Evolutionary conservation across 2,329 filamentous ascomycete species (phyloP).

Genomic region (Allantophomopsis cytisporea): DNA sequence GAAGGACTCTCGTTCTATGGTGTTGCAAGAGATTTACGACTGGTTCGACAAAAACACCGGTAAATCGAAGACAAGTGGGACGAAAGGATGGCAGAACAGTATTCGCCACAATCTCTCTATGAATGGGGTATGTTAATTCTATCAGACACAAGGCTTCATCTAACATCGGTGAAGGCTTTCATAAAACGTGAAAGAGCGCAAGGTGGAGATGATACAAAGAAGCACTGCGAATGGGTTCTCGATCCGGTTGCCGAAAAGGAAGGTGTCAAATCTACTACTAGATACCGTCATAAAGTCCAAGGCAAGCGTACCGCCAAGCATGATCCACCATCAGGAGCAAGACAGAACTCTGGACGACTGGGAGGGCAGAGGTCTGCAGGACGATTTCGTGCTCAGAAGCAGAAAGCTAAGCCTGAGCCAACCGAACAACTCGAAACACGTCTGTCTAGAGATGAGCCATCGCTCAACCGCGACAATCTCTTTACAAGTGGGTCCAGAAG

Average conservation of each 20-base stretch:
- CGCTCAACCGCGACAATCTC: no score
- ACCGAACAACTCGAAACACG: no score
- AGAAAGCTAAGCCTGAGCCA: no score
- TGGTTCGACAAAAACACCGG: slow-evolving; percentile 79
- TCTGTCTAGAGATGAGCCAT: no score
- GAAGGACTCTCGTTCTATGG: slow-evolving; percentile 53
- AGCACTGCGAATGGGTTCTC: slow-evolving; percentile 65
- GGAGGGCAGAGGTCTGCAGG: background rate
- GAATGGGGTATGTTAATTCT: slow-evolving; percentile 58
- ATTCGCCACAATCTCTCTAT: slow-evolving; percentile 93
- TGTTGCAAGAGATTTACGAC: slow-evolving; percentile 74
- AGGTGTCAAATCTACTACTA: slow-evolving; percentile 76
- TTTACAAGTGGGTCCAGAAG: no score
- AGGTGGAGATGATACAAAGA: slow-evolving; percentile 40
- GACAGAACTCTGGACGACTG: slow-evolving; percentile 10
- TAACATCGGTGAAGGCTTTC: slow-evolving; percentile 30
- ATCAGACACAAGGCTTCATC: slow-evolving; percentile 6
- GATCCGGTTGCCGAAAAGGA: slow-evolving; percentile 52
- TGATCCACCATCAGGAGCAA: slow-evolving; percentile 20
- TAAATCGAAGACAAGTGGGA: slow-evolving; percentile 47
- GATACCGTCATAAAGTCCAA: slow-evolving; percentile 46
- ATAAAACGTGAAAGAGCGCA: slow-evolving; percentile 30
- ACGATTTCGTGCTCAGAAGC: no score
- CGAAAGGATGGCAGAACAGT: slow-evolving; percentile 85
- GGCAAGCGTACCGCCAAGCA: slow-evolving; percentile 22